These are phyloP conservation scores for Stylosanthes scabra DNA, from an alignment of 331 rosid species.

Conservation along the genomic window DNA sequence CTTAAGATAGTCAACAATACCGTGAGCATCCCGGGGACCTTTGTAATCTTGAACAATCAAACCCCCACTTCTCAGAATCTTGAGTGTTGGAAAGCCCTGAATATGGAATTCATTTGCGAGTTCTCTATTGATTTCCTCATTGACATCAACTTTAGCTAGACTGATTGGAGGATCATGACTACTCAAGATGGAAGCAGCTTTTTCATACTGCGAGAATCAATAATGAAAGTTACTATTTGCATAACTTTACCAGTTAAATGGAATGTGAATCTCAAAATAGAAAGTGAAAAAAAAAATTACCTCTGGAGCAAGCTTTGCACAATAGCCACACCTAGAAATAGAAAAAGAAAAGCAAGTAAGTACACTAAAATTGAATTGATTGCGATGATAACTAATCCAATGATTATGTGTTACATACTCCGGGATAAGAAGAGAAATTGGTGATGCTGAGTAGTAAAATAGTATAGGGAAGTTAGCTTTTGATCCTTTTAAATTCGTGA, in stretches of 20 bases:
- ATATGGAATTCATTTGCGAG: constrained; percentile 56
- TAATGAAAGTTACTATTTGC: not conserved
- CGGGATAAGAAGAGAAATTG: not conserved
- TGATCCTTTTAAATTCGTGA: too few species aligned
- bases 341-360: not conserved
- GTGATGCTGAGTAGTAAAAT: not conserved
- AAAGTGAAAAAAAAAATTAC: constrained; percentile 32
- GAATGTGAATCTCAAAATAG: not conserved
- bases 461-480: too few species aligned
- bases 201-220: constrained; percentile 55
- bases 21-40: constrained; percentile 76
- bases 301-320: constrained; percentile 75
- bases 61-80: constrained; percentile 76
- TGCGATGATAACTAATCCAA: not conserved
- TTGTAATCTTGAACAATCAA: constrained; percentile 67
- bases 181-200: constrained; percentile 74
- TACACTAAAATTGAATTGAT: not conserved
- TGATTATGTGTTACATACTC: not conserved
- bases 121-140: constrained; percentile 56
- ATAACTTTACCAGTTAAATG: not conserved
- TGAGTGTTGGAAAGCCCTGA: constrained; percentile 71
- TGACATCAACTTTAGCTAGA: constrained; percentile 73
- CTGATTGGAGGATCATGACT: constrained; percentile 58
- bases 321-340: constrained; percentile 67
- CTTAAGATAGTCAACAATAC: constrained; percentile 70